Conservation (phyloP, 371 early-diverging fungal genomes). For the Mucor racemosus region DNA sequence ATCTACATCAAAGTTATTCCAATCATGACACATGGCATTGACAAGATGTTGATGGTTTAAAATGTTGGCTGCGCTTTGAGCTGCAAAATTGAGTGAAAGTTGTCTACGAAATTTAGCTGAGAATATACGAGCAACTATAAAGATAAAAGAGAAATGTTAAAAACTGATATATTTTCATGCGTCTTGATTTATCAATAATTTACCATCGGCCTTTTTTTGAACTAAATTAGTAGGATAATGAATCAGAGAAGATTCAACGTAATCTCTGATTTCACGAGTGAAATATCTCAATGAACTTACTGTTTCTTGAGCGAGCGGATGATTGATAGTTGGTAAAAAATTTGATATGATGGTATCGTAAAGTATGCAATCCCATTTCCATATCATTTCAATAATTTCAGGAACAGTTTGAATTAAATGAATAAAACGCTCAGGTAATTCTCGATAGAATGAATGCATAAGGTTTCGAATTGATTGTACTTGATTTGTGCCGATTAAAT, state of each 20-base stretch:
- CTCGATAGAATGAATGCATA: constrained; percentile 32
- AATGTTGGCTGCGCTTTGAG: constrained; percentile 48
- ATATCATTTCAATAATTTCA: constrained; percentile 50
- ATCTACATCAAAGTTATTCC: constrained; percentile 56
- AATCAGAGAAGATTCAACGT: constrained; percentile 33
- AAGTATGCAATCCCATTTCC: constrained; percentile 59
- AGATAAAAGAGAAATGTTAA: neutral
- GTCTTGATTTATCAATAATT: neutral
- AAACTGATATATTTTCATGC: neutral
- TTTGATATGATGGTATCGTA: constrained; percentile 56
- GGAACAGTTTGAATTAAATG: constrained; percentile 27
- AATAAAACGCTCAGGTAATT: constrained; percentile 25
- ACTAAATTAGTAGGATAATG: constrained; percentile 37
- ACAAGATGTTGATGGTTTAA: constrained; percentile 38
- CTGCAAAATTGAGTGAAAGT: constrained; percentile 56
- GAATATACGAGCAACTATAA: constrained; percentile 57
- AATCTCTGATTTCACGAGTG: constrained; percentile 44
- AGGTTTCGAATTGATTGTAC: constrained; percentile 6
- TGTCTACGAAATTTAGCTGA: constrained; percentile 57
- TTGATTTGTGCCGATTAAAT: constrained; percentile 12
- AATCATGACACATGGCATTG: constrained; percentile 49
- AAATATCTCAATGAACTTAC: constrained; percentile 42
- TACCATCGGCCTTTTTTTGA: constrained; percentile 43
- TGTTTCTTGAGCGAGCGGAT: constrained; percentile 37
- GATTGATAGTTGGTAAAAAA: constrained; percentile 43